phyloP scores from a whole-genome alignment of 2,329 filamentous ascomycete species.

The Nigrospora osmanthi region DNA sequence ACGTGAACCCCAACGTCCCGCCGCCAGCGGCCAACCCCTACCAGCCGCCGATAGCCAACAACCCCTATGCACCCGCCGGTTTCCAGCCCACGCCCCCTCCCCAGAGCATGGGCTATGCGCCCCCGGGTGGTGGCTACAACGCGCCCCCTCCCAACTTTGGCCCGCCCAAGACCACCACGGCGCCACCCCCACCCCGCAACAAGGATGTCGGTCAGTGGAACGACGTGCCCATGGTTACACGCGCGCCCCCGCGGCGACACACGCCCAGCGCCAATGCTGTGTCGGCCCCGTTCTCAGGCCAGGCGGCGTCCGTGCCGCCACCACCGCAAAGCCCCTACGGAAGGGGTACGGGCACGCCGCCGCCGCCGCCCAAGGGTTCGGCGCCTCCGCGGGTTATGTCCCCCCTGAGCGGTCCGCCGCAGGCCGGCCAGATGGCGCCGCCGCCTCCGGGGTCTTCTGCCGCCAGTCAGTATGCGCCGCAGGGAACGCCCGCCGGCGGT shows the following conservation, averaged over 20 bases:
- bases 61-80: conserved; percentile 30
- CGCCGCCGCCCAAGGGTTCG: conserved; percentile 75
- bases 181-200: conserved; percentile 62
- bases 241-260: conserved; percentile 61
- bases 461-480: conserved; percentile 57
- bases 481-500: conserved; percentile 19
- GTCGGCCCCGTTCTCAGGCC: conserved; percentile 67
- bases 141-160: conserved; percentile 19
- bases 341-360: conserved; percentile 58
- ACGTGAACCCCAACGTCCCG: conserved; percentile 22
- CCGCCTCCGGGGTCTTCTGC: conserved; percentile 47
- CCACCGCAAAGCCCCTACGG: conserved; percentile 52
- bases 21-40: conserved; percentile 22
- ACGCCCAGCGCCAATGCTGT: conserved; percentile 67
- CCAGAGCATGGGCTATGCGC: conserved; percentile 14
- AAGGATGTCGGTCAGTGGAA: conserved; percentile 84
- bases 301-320: conserved; percentile 49
- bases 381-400: conserved; percentile 65
- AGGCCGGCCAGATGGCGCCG: conserved; percentile 32
- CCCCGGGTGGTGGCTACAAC: conserved; percentile 18
- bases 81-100: conserved; percentile 46
- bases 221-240: conserved; percentile 80
- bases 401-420: conserved; percentile 53
- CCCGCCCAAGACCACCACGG: conserved; percentile 22
- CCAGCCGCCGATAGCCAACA: conserved; percentile 12